Evolutionary conservation across 495 filamentous ascomycete genomes (phyloP).

Genomic region (Penicillium mononematosum): DNA sequence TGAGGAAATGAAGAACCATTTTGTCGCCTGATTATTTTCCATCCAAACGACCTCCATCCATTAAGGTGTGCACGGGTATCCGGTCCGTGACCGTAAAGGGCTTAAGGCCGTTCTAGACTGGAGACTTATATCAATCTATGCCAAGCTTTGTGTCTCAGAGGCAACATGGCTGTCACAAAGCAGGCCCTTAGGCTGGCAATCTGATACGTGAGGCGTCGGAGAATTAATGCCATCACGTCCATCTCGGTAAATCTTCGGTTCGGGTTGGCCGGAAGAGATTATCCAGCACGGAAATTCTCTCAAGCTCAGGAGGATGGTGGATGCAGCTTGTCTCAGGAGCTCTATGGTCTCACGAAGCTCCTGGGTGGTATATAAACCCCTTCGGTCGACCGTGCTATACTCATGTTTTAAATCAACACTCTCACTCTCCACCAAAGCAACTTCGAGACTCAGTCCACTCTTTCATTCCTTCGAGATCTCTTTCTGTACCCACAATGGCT

Average conservation of each 20-base stretch:
- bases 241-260: slow-evolving; percentile 2
- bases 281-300: slow-evolving; percentile 8
- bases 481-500: slow-evolving; percentile 20
- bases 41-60: not conserved
- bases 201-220: slow-evolving; percentile 16
- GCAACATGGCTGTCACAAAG: not conserved
- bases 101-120: not conserved
- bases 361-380: slow-evolving; percentile 3
- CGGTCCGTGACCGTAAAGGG: not conserved
- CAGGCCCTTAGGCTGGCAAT: not conserved
- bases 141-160: slow-evolving; percentile 1
- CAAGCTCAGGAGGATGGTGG: not conserved
- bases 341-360: too few species aligned
- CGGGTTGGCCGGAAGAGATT: not conserved
- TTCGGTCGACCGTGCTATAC: not conserved
- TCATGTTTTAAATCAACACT: not conserved
- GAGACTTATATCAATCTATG: not conserved
- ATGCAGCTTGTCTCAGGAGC: not conserved
- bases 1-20: not conserved
- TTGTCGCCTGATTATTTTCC: not conserved
- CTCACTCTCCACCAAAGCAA: not conserved
- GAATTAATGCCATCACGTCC: slow-evolving; percentile 5
- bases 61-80: not conserved
- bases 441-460: not conserved
- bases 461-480: slow-evolving; percentile 1